These are phyloP conservation scores for Quillaja saponaria DNA, from an alignment of 306 rosid species.

Conservation along the genomic window DNA sequence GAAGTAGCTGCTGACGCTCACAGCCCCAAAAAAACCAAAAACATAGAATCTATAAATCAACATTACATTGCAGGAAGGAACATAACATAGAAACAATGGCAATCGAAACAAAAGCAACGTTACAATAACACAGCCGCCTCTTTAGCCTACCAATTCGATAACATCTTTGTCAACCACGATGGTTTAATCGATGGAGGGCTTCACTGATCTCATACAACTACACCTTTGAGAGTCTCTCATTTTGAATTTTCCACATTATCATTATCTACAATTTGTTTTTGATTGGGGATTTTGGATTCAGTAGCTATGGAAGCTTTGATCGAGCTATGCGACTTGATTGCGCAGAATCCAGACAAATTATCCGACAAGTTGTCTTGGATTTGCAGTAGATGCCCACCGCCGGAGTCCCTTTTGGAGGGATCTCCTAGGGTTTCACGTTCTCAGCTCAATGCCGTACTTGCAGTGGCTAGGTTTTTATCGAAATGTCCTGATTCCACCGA, in stretches of 20 bases:
- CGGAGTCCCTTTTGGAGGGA: constrained; percentile 65
- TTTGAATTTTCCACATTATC: no score
- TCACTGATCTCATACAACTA: no score
- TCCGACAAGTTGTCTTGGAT: constrained; percentile 82
- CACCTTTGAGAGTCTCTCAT: no score
- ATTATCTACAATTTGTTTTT: not conserved
- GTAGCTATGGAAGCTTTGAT: constrained; percentile 77
- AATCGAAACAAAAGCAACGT: not conserved
- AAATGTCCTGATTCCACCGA: constrained; percentile 64
- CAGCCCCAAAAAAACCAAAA: not conserved
- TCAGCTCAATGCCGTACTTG: constrained; percentile 92
- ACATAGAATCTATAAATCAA: not conserved
- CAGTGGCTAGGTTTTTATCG: constrained; percentile 79
- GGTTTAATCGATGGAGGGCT: no score
- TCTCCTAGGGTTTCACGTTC: constrained; percentile 81
- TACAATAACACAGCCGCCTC: not conserved
- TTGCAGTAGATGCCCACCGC: constrained; percentile 75
- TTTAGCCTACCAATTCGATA: not conserved
- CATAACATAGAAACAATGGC: no score
- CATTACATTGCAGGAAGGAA: not conserved
- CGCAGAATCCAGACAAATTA: constrained; percentile 70
- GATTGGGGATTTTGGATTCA: constrained; percentile 17
- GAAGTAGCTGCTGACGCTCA: not conserved
- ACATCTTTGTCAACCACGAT: no score
- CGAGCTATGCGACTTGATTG: constrained; percentile 92